Base-by-base conservation (phyloP, 2,329 filamentous ascomycete genomes). In the Onygena corvina region DNA sequence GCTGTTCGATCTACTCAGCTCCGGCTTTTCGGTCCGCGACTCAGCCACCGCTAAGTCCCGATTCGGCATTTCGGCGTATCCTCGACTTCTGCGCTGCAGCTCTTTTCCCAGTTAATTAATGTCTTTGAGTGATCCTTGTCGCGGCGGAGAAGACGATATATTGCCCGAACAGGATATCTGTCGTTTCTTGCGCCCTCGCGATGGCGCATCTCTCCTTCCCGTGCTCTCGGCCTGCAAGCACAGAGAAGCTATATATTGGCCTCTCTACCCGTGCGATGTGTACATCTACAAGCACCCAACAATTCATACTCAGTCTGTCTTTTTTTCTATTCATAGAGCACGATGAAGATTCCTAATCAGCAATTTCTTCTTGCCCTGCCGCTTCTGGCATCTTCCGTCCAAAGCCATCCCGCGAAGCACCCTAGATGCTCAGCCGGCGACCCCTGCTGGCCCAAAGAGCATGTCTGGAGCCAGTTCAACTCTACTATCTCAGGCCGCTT, bases 381-480 rank as follows among this genome's bases (percentile, higher is more conserved):
- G 2, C 23, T 49, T 18, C 18, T 33, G 9, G 23, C 45, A 23
- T 35, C 45, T 3, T 14, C 34, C 1, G 23, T 23, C 21, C 25
- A 44, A 36, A 20, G 27, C 21, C 16, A 46, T n/a, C 25, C 40
- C 11, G 18, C 16, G 8, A 34, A 46, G 8, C 50, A 44, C 12
- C 50, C 38, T 12, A 34, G 54, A 51, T 56, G 54, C 33, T 47
- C 54, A 2, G 53, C 50, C 31, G 55, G 53, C 3, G 53, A 57
- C 36, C 11, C 23, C 44, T 57, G 55, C 50, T 57, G 55, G 55
- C 55, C 55, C 9, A 31, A 33, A 14, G 50, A 51, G 3, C 4
- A 44, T 45, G 50, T 48, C 16, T 57, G 55, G 55, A 30, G 46
- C 12, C 11, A 18, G 6, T 52, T 55, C 47, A 54, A 56, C 40